These are phyloP conservation scores for Vitis rotundifolia DNA, from an alignment of 164 flowering plant species.

Conservation along the genomic window DNA sequence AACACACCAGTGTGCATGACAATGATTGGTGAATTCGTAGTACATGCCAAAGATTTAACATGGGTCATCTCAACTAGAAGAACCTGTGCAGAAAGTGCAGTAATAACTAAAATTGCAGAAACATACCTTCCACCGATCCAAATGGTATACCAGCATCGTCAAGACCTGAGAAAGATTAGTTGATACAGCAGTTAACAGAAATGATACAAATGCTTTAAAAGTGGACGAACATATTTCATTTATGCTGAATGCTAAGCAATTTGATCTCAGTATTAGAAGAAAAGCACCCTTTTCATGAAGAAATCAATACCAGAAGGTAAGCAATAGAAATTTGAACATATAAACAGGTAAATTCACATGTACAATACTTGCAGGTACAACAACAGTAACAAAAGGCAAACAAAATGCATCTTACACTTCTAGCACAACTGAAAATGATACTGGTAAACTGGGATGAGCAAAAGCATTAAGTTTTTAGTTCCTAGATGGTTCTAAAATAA, in stretches of 20 bases:
- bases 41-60: neutral
- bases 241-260: neutral
- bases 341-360: neutral
- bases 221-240: neutral
- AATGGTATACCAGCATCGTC: constrained; percentile 17
- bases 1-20: too few species aligned
- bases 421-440: too few species aligned
- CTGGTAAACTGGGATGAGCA: too few species aligned
- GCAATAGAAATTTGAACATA: neutral
- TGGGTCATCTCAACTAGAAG: neutral
- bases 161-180: constrained; percentile 9
- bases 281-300: neutral
- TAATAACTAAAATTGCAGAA: neutral
- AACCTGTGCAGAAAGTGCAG: neutral
- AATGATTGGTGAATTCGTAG: neutral
- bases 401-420: too few species aligned
- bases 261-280: neutral
- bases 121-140: constrained; percentile 21
- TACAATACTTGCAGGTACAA: neutral
- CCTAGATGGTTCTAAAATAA: too few species aligned
- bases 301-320: too few species aligned
- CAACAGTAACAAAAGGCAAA: too few species aligned
- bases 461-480: too few species aligned
- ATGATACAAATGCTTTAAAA: neutral
- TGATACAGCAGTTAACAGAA: neutral